These are phyloP conservation scores for Pythium scleroteichum DNA, from an alignment of 352 stramenopile species.

Conservation along the genomic window DNA sequence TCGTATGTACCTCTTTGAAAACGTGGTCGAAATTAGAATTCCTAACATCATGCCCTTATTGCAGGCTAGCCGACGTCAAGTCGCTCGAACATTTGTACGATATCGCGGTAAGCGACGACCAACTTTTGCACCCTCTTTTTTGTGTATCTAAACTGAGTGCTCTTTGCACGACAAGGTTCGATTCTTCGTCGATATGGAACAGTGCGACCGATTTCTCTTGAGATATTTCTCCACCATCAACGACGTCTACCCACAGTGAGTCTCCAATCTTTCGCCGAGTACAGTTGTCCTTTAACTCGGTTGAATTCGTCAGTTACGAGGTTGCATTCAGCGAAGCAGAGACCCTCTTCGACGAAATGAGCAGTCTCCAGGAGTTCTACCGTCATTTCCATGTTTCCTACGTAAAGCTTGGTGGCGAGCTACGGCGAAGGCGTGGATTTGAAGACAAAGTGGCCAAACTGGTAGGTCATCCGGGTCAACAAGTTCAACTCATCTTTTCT, in stretches of 20 bases:
- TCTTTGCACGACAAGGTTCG: constrained; percentile 38
- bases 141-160: too few relatives aligned
- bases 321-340: constrained; percentile 63
- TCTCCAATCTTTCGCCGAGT: background rate
- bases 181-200: constrained; percentile 89
- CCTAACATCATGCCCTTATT: background rate
- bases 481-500: too few relatives aligned
- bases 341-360: constrained; percentile 77
- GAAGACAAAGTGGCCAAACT: constrained; percentile 51
- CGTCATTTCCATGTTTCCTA: constrained; percentile 76
- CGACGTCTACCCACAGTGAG: constrained; percentile 76
- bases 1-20: constrained; percentile 24
- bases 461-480: too few relatives aligned
- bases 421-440: constrained; percentile 56
- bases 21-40: background rate
- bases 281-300: background rate
- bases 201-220: constrained; percentile 78
- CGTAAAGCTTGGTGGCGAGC: constrained; percentile 50
- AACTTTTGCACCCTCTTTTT: too few relatives aligned
- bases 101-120: constrained; percentile 38
- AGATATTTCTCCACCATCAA: constrained; percentile 85
- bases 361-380: constrained; percentile 81
- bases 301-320: constrained; percentile 47
- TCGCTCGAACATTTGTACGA: constrained; percentile 47
- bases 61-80: constrained; percentile 36